A percentile compares a stretch with the other conserved stretches of the same genome.
Evolutionary conservation across 768 basidiomycete genomes (phyloP).

Genomic region (Pleurotus giganteus): DNA sequence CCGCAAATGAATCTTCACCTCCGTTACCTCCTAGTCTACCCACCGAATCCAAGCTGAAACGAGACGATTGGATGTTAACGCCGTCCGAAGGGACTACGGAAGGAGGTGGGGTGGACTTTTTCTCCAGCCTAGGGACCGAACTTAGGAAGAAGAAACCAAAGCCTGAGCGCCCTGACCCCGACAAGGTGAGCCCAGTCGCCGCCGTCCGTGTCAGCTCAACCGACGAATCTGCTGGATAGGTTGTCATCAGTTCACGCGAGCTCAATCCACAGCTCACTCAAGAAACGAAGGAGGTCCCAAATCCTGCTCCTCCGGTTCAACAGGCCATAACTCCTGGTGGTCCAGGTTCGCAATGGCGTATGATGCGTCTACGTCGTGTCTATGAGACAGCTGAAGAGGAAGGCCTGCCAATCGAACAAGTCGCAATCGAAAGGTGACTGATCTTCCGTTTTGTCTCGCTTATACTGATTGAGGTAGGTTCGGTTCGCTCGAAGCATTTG

Average conservation of each 20-base stretch:
- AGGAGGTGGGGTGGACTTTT: conserved; percentile 78
- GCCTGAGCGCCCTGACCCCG: conserved; percentile 61
- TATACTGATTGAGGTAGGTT: conserved; percentile 36
- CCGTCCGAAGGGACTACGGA: conserved; percentile 37
- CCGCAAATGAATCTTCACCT: conserved; percentile 40
- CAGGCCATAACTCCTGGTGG: conserved; percentile 74
- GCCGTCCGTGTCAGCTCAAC: neutral
- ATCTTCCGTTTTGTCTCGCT: neutral
- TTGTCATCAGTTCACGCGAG: conserved; percentile 58
- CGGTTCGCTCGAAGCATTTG: conserved; percentile 79
- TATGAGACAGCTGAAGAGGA: conserved; percentile 93
- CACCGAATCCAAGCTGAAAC: conserved; percentile 51
- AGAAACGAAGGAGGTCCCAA: conserved; percentile 37
- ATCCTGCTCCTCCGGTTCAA: conserved; percentile 38
- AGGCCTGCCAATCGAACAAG: conserved; percentile 63
- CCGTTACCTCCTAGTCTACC: conserved; percentile 43
- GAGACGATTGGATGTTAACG: conserved; percentile 90
- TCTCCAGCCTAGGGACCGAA: conserved; percentile 82
- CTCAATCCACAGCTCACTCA: conserved; percentile 58
- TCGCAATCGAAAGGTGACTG: conserved; percentile 71
- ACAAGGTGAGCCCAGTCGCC: conserved; percentile 54
- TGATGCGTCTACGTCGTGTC: conserved; percentile 91
- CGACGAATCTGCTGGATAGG: conserved; percentile 35
- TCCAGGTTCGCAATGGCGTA: conserved; percentile 94
- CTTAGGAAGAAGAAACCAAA: conserved; percentile 60